These are phyloP conservation scores for Saccharum hybrid DNA, from an alignment of 202 grass and related monocot genomes.

Conservation along the genomic window DNA sequence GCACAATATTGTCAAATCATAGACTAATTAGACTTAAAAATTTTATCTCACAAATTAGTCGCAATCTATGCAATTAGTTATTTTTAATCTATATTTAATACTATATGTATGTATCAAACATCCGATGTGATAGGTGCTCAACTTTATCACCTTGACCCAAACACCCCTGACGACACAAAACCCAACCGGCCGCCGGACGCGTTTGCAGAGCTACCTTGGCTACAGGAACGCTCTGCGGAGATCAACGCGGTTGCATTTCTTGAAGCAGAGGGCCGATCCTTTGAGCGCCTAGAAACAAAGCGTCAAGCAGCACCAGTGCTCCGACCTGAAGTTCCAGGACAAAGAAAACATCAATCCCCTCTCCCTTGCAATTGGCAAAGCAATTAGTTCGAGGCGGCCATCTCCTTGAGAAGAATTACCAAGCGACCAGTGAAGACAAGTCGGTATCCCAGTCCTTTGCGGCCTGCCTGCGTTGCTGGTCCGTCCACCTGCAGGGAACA, in stretches of 20 bases:
- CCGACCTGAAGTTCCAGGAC: conserved; percentile 62
- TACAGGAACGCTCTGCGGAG: neutral
- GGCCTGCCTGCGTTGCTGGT: conserved; percentile 80
- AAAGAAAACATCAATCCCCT: neutral
- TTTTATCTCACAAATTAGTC: no score
- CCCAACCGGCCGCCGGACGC: neutral
- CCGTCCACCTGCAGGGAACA: conserved; percentile 72
- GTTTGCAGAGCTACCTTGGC: neutral
- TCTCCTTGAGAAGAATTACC: conserved; percentile 50
- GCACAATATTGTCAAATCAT: no score
- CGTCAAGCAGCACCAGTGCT: conserved; percentile 71
- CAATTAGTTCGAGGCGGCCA: neutral
- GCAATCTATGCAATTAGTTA: no score
- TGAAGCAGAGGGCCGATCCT: conserved; percentile 80
- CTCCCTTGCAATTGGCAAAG: neutral
- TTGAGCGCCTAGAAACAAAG: conserved; percentile 78
- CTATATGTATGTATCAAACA: no score
- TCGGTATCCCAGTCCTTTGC: conserved; percentile 77
- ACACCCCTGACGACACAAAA: neutral
- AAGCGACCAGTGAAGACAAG: conserved; percentile 87
- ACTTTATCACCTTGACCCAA: no score
- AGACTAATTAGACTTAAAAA: no score
- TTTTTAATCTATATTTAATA: no score
- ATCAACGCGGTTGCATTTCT: conserved; percentile 51
- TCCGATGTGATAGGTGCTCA: no score